These are phyloP conservation scores for Saccharomyces hybrid DNA, from an alignment of 1,139 yeast species.

Conservation along the genomic window DNA sequence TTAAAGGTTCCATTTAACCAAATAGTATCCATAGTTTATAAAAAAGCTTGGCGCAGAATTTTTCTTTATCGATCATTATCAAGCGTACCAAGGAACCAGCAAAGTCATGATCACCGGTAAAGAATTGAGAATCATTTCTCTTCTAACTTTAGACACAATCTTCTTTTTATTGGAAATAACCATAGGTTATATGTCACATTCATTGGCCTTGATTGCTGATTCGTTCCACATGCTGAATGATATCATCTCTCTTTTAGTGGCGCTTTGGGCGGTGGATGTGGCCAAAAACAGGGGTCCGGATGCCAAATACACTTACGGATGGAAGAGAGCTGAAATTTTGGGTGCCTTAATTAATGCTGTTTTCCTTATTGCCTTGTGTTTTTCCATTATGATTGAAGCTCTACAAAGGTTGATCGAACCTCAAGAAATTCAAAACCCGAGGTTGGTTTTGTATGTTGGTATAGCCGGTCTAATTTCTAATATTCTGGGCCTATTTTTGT, in stretches of 20 bases:
- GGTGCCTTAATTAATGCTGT: slow-evolving; percentile 95
- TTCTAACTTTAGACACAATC: slow-evolving; percentile 67
- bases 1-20: not conserved
- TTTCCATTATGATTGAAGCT: slow-evolving; percentile 88
- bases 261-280: slow-evolving; percentile 93
- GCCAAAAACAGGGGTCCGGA: slow-evolving; percentile 80
- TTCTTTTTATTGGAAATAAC: slow-evolving; percentile 83
- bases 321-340: slow-evolving; percentile 93
- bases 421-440: slow-evolving; percentile 70
- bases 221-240: slow-evolving; percentile 97
- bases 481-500: slow-evolving; percentile 71
- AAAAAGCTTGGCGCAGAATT: not conserved
- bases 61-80: not conserved
- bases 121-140: slow-evolving; percentile 65
- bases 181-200: slow-evolving; percentile 83
- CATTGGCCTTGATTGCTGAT: slow-evolving; percentile 89
- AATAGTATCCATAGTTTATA: not conserved
- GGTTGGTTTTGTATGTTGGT: slow-evolving; percentile 76
- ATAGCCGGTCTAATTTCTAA: slow-evolving; percentile 75
- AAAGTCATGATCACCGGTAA: slow-evolving; percentile 36
- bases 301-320: slow-evolving; percentile 85
- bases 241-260: slow-evolving; percentile 80
- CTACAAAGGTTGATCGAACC: slow-evolving; percentile 82
- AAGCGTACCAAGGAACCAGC: not conserved
- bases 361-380: slow-evolving; percentile 82